A percentile compares a stretch with the other conserved stretches of the same genome.
Evolutionary conservation across 148 eudicot genomes (phyloP).

Genomic region (Camellia sinensis): DNA sequence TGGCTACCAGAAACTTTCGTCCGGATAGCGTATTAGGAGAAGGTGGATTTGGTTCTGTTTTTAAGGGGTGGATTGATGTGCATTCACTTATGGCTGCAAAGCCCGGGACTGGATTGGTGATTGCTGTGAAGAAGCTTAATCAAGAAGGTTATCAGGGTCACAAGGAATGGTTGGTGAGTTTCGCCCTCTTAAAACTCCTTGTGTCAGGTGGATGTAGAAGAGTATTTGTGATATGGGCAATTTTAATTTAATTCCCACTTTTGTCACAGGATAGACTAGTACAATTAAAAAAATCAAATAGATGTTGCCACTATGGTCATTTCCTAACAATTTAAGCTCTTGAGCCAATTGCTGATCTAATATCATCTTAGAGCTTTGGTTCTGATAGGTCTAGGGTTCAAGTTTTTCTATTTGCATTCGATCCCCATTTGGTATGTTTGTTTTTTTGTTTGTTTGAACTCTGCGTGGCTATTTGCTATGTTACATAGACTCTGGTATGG

Average conservation of each 20-base stretch:
- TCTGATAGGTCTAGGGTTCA: too few relatives aligned
- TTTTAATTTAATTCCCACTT: background rate
- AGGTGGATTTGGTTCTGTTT: slow-evolving; percentile 50
- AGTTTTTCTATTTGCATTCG: too few relatives aligned
- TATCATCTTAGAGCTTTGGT: too few relatives aligned
- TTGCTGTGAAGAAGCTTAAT: slow-evolving; percentile 46
- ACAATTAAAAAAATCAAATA: background rate
- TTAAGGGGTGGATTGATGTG: slow-evolving; percentile 45
- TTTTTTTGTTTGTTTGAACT: too few relatives aligned
- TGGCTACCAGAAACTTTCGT: slow-evolving; percentile 44
- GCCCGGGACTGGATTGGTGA: slow-evolving; percentile 40
- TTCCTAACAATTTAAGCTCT: too few relatives aligned
- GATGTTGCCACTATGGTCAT: background rate
- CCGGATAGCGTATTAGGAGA: slow-evolving; percentile 46
- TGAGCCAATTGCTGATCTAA: too few relatives aligned
- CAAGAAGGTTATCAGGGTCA: slow-evolving; percentile 47
- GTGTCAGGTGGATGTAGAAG: background rate
- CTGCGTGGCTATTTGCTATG: too few relatives aligned
- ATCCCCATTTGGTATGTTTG: too few relatives aligned
- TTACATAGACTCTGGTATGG: too few relatives aligned
- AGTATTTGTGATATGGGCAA: background rate
- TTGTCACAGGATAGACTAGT: background rate
- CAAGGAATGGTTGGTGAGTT: slow-evolving; percentile 46
- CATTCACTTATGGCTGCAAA: slow-evolving; percentile 29
- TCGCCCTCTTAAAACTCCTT: background rate